Base-by-base conservation (phyloP, 768 basidiomycete genomes). In the Russula olivacea region DNA sequence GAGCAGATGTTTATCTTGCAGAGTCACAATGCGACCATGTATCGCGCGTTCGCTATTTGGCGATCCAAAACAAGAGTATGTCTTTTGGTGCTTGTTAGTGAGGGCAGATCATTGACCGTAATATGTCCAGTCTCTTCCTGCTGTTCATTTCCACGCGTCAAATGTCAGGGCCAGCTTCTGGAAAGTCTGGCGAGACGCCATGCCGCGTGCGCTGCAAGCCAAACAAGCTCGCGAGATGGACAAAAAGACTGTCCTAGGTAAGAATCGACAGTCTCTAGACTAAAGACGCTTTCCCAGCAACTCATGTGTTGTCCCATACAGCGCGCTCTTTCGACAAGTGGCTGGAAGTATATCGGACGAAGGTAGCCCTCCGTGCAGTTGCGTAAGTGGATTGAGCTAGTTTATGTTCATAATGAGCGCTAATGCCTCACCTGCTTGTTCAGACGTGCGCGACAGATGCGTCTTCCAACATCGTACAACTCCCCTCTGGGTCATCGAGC, bases 371-470 rank as follows among this genome's bases (percentile, higher is more conserved):
- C 47, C 91, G 89, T 72, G 89, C 91, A 56, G 85, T 91, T 53
- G 89, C 88, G 91, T 93, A 72, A 78, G 90, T 84, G 56, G 58
- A n/a, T 14, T 47, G 36, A 17, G 12, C 23, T 32, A 23, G n/a
- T 51, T 47, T 21, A 34, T 64, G 19, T 32, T 14, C n/a, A n/a
- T 43, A 32, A 66, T 15, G 45, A 40, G n/a, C 49, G 36, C 51
- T 51, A 38, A 60, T 53, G n/a, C 3, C 51, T 63, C 55, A 21
- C 61, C 2, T 38, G 40, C 61, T 3, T 38, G 36, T 61, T 45
- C 59, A 93, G 91, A 62, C 90, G 91, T 28, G 91, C 91, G 45
- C 82, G 90, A 69, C 88, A 90, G 74, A 81, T 93, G 64, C 86
- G 87, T 62, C 78, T 93, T 41, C 88, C 90, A 2, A 77, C 83